Conservation (phyloP, 2,329 filamentous ascomycete species). For the Colletotrichum lini region DNA sequence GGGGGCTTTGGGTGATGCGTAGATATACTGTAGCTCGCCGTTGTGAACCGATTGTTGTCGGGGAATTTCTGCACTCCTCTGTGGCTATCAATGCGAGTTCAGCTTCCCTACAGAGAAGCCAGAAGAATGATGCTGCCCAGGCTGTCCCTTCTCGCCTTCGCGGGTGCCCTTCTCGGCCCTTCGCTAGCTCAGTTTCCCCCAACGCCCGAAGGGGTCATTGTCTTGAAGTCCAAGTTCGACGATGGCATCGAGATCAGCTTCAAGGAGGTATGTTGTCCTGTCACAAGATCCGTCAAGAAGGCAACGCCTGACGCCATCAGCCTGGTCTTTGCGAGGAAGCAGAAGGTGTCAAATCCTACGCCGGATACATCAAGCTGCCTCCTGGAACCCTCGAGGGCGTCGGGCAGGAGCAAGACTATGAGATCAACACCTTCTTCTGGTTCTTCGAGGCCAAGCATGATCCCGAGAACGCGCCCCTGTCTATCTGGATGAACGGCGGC, state of each 20-base stretch:
- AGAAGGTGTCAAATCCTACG: slow-evolving; percentile 72
- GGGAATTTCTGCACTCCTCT: no score
- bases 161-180: slow-evolving; percentile 48
- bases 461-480: slow-evolving; percentile 55
- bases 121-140: slow-evolving; percentile 1
- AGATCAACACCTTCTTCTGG: slow-evolving; percentile 62
- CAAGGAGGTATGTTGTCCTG: slow-evolving; percentile 60
- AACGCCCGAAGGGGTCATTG: slow-evolving; percentile 52
- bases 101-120: background rate
- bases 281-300: background rate
- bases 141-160: slow-evolving; percentile 4
- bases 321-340: slow-evolving; percentile 68
- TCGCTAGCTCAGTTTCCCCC: slow-evolving; percentile 46
- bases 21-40: background rate
- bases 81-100: no score
- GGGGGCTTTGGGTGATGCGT: background rate
- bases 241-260: slow-evolving; percentile 72
- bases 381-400: slow-evolving; percentile 48
- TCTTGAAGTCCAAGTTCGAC: slow-evolving; percentile 69
- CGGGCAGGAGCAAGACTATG: slow-evolving; percentile 58
- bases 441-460: slow-evolving; percentile 50
- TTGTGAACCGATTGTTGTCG: no score
- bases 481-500: slow-evolving; percentile 73
- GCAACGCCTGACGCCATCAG: slow-evolving; percentile 49
- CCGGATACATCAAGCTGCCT: slow-evolving; percentile 71